Evolutionary conservation across 2,329 filamentous ascomycete genomes (phyloP), one percentile per base, ranked within the genome.

Genomic region (Massarina eburnea): DNA sequence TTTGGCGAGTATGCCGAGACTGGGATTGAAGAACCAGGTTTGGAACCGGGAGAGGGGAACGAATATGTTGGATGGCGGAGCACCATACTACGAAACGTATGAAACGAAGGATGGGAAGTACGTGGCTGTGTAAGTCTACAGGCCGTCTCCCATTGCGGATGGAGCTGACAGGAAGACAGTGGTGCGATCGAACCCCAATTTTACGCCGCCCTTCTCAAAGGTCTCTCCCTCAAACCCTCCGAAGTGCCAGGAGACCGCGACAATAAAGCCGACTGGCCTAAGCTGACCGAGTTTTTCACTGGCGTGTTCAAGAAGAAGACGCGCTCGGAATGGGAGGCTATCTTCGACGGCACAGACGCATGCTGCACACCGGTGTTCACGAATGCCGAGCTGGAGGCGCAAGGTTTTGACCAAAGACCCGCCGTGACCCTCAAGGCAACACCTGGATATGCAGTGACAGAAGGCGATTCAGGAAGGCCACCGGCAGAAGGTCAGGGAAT

Each of bases 311-410:
- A 78, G 66, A 70, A 74, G 35, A 89, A 84, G 72, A 86, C 86
- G 4, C 79, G 91, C 26, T 64, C 71, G 0, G 86, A 95, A 66
- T 97, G 92, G 92, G 92, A 96, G 71, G 66, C 49, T 3, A 75
- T 95, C 5, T 97, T 96, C 66, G 89, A 95, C 66, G 89, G 88
- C 9, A 94, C 88, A 0, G 92, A 97, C 72, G 92, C 92, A 1
- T 97, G 92, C 68, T 90, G 87, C 52, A 90, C 89, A n/a, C 92
- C 92, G 0, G 88, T 97, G 1, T 74, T 96, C 33, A 84, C 84
- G 26, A 88, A 90, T 54, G 62, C 57, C 0, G 91, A 96, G 71
- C 74, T 96, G 34, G 81, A 89, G 60, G 54, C 66, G n/a, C 72
- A 67, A 17, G 78, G 77, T 0, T 83, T 85, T 37, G 86, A 91